These are phyloP conservation scores for Chenopodium formosanum DNA, from an alignment of 148 eudicot species.

Conservation along the genomic window DNA sequence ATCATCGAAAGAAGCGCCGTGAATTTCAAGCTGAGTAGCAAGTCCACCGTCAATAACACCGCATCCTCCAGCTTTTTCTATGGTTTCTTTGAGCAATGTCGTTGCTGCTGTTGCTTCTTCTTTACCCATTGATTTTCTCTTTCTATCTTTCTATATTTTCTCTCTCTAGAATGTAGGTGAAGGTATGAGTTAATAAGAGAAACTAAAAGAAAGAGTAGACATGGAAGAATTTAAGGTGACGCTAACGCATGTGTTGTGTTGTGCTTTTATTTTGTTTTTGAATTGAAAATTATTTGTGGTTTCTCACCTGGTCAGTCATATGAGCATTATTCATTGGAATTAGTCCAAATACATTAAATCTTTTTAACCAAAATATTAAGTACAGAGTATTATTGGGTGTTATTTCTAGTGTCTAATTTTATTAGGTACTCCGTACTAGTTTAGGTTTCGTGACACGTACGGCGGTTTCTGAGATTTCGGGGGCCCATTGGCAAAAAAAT, in stretches of 20 bases:
- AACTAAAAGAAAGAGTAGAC: neutral
- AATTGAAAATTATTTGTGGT: no score
- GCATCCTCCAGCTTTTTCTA: slow-evolving; percentile 68
- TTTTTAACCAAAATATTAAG: no score
- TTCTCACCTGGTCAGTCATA: neutral
- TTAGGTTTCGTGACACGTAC: no score
- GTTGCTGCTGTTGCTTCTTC: slow-evolving; percentile 17
- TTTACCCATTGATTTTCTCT: slow-evolving; percentile 21
- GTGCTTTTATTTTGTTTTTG: no score
- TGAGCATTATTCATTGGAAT: neutral
- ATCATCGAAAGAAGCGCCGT: slow-evolving; percentile 69
- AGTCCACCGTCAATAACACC: slow-evolving; percentile 77
- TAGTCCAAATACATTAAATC: neutral
- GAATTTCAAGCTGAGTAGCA: slow-evolving; percentile 71
- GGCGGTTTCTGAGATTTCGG: no score
- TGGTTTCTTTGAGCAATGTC: slow-evolving; percentile 52
- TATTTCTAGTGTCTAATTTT: no score
- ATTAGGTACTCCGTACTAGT: no score
- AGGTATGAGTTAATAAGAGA: neutral
- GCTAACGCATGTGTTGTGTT: neutral
- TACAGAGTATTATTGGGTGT: no score
- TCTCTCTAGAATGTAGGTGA: neutral
- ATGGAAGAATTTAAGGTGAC: neutral
- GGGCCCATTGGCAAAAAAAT: no score
- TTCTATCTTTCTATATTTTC: neutral